Conservation (phyloP, 495 filamentous ascomycete species). For the Hyaloscypha hepaticicola region DNA sequence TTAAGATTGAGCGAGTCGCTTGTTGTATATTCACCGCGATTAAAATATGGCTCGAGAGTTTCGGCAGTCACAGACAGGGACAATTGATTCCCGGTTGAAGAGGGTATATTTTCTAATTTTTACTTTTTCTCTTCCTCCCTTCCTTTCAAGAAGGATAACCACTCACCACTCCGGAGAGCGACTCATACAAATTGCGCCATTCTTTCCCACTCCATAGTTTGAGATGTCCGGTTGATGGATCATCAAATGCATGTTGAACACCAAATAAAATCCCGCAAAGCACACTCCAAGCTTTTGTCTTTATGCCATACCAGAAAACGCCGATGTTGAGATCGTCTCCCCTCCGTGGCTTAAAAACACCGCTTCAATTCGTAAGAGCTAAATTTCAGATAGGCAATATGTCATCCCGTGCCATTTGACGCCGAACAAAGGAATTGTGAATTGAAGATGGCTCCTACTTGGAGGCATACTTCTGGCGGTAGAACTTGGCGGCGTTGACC, state of each 20-base stretch:
- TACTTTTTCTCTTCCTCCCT: neutral
- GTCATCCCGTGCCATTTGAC: constrained; percentile 18
- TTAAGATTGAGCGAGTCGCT: no score
- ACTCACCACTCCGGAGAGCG: neutral
- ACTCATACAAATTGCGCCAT: neutral
- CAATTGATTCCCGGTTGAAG: constrained; percentile 35
- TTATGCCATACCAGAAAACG: constrained; percentile 42
- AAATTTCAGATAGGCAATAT: constrained; percentile 5
- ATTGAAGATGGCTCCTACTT: constrained; percentile 27
- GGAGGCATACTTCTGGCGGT: constrained; percentile 80
- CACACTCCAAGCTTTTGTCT: constrained; percentile 37
- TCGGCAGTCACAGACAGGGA: no score
- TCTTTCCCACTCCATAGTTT: constrained; percentile 4
- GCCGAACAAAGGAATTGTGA: constrained; percentile 22
- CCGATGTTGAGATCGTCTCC: constrained; percentile 52
- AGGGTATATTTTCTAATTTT: constrained; percentile 33
- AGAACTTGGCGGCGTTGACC: constrained; percentile 95
- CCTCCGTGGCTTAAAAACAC: constrained; percentile 32
- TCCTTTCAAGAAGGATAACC: neutral
- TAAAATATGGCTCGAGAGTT: no score
- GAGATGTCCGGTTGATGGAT: constrained; percentile 48
- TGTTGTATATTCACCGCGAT: no score
- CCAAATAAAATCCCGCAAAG: constrained; percentile 33
- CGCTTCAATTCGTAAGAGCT: neutral
- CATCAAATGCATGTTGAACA: constrained; percentile 37